These are phyloP conservation scores for Artemisia annua DNA, from an alignment of 129 eudicot species.

Conservation along the genomic window DNA sequence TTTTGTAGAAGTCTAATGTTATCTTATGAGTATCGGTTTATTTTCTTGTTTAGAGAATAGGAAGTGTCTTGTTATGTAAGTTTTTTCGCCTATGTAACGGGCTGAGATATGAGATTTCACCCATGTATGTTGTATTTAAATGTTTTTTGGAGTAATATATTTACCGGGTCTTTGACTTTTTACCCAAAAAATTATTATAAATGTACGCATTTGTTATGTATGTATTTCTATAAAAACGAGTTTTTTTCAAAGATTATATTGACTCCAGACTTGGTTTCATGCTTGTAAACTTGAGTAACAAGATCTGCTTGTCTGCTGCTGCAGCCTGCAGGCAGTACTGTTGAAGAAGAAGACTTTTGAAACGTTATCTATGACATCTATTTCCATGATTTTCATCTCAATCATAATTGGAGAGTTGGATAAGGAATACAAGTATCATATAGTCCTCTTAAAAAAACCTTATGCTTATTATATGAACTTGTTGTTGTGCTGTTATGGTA, in stretches of 20 bases:
- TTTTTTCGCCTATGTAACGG: too few relatives aligned
- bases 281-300: conserved; percentile 6
- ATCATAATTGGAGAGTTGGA: conserved; percentile 75
- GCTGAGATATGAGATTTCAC: too few relatives aligned
- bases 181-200: too few relatives aligned
- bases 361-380: conserved; percentile 43
- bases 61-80: too few relatives aligned
- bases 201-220: too few relatives aligned
- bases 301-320: conserved; percentile 19
- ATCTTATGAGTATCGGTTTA: too few relatives aligned
- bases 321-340: neutral
- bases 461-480: conserved; percentile 4
- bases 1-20: too few relatives aligned
- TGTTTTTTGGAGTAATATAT: too few relatives aligned
- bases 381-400: conserved; percentile 45
- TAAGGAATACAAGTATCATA: conserved; percentile 16
- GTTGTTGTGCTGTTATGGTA: conserved; percentile 18
- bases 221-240: neutral
- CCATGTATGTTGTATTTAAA: too few relatives aligned
- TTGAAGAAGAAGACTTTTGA: conserved; percentile 37
- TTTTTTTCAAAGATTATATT: neutral
- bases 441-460: neutral
- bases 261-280: neutral
- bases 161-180: too few relatives aligned
- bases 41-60: too few relatives aligned